Percentiles rank a stretch among this genome's conserved stretches.
phyloP scores from a whole-genome alignment of 495 filamentous ascomycete species.

The Barbatosphaeria neglecta region DNA sequence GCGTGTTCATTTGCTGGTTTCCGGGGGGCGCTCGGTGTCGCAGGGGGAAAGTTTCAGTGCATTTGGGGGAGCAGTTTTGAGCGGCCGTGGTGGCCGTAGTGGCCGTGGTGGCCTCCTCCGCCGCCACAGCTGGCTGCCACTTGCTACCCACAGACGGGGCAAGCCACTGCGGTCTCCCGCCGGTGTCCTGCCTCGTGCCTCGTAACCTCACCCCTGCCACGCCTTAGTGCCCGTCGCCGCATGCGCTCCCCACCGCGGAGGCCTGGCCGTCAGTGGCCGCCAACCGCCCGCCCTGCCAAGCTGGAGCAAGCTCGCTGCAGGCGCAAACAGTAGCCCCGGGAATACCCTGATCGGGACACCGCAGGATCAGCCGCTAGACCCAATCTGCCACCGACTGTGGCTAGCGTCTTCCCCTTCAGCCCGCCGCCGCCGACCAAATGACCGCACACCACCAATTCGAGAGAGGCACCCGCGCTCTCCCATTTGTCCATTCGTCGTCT shows the following conservation, averaged over 20 bases:
- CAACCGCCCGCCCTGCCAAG: not conserved
- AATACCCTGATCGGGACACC: not conserved
- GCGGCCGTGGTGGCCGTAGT: too few relatives aligned
- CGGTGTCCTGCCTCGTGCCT: too few relatives aligned
- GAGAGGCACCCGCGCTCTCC: not conserved
- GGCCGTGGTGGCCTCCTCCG: too few relatives aligned
- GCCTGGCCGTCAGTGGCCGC: too few relatives aligned
- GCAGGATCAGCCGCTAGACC: not conserved
- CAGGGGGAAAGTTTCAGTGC: not conserved
- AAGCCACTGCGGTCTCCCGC: too few relatives aligned
- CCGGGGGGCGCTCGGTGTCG: not conserved
- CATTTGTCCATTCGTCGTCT: too few relatives aligned
- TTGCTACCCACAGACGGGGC: not conserved
- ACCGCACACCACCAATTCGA: not conserved
- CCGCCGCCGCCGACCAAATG: not conserved
- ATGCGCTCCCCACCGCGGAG: too few relatives aligned
- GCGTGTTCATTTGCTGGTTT: not conserved
- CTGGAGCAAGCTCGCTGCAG: not conserved
- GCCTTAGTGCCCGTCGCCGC: too few relatives aligned
- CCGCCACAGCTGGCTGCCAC: too few relatives aligned
- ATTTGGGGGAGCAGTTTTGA: too few relatives aligned
- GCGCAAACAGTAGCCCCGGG: not conserved
- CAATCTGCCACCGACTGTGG: not conserved
- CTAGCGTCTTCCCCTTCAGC: not conserved
- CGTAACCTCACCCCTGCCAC: too few relatives aligned